These are phyloP conservation scores for Kluyveromyces nonfermentans DNA, from an alignment of 805 yeast species.

Conservation along the genomic window DNA sequence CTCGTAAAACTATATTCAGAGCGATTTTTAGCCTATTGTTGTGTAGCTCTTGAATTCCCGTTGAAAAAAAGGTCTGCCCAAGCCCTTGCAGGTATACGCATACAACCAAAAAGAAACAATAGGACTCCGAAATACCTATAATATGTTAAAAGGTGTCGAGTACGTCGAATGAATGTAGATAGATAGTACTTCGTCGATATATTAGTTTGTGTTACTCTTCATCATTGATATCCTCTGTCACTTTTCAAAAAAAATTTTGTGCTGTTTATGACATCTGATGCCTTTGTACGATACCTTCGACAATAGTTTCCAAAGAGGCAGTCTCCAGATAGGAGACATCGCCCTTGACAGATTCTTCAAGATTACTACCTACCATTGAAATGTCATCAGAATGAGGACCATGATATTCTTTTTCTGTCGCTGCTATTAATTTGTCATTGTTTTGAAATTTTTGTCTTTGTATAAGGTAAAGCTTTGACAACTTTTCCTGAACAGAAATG, in stretches of 20 bases:
- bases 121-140: too few relatives aligned
- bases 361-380: background rate
- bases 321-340: background rate
- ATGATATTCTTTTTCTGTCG: background rate
- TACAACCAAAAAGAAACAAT: too few relatives aligned
- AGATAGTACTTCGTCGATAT: background rate
- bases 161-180: too few relatives aligned
- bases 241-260: background rate
- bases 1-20: too few relatives aligned
- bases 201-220: background rate
- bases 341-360: background rate
- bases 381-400: background rate
- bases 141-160: too few relatives aligned
- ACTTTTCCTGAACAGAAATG: background rate
- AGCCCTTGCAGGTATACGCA: too few relatives aligned
- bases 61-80: too few relatives aligned
- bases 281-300: constrained; percentile 3
- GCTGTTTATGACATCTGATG: constrained; percentile 2
- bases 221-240: background rate
- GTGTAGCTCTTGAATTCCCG: too few relatives aligned
- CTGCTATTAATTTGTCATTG: background rate
- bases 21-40: too few relatives aligned
- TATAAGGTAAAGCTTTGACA: background rate
- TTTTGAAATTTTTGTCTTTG: background rate
- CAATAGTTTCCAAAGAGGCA: background rate